phyloP scores from a whole-genome alignment of 768 basidiomycete species.

The Sarcomyxa edulis region DNA sequence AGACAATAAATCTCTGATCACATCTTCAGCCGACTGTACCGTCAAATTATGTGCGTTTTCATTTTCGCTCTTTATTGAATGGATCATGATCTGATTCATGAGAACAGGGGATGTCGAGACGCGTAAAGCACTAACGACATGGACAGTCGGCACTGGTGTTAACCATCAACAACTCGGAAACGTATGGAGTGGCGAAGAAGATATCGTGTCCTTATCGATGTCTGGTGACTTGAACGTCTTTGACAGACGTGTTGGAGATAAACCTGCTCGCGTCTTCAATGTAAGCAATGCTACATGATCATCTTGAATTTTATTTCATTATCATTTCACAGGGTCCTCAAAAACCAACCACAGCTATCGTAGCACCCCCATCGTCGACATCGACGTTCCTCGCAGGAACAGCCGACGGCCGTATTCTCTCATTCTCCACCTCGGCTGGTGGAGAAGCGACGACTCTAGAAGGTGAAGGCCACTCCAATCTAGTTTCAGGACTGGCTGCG shows the following conservation, averaged over 20 bases:
- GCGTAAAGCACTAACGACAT: slow-evolving; percentile 59
- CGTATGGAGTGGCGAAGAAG: slow-evolving; percentile 67
- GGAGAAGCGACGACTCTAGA: slow-evolving; percentile 40
- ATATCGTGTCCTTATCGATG: slow-evolving; percentile 80
- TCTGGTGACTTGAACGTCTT: slow-evolving; percentile 79
- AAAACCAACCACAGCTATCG: slow-evolving; percentile 68
- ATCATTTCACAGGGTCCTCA: slow-evolving; percentile 59
- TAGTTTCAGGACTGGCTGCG: slow-evolving; percentile 58
- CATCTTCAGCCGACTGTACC: slow-evolving; percentile 81
- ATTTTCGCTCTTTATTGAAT: neutral
- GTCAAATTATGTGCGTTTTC: slow-evolving; percentile 73
- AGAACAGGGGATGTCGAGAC: slow-evolving; percentile 77
- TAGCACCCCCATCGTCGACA: slow-evolving; percentile 30
- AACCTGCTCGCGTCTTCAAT: slow-evolving; percentile 54
- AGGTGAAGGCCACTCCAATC: slow-evolving; percentile 67
- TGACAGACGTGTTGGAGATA: slow-evolving; percentile 63
- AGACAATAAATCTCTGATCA: slow-evolving; percentile 68
- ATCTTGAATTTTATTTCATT: neutral
- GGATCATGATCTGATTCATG: neutral
- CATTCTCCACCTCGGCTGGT: slow-evolving; percentile 49
- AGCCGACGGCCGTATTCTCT: slow-evolving; percentile 70
- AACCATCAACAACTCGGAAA: slow-evolving; percentile 84
- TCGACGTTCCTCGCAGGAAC: slow-evolving; percentile 79
- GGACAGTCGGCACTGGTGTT: slow-evolving; percentile 71
- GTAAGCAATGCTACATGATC: slow-evolving; percentile 31